Base-by-base conservation (phyloP, 164 flowering plant genomes). In the Tetrastigma voinierianum region DNA sequence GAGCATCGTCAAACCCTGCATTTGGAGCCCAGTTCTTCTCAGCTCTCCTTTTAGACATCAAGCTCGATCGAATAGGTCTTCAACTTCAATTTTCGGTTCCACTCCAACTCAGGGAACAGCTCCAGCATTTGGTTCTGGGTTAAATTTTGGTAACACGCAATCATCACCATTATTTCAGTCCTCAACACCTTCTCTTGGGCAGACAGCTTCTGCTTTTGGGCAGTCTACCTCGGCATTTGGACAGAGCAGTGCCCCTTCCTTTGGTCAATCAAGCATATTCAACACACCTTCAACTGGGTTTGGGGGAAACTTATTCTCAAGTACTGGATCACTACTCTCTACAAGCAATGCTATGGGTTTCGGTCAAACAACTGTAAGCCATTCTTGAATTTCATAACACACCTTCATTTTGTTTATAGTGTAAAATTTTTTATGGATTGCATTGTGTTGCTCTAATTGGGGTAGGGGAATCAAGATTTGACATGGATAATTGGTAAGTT, bases 141-240 rank as follows among this genome's bases (percentile, higher is more conserved):
- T 80, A 63, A 80, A 46, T 57, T 87, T 88, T 78, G 82, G 81
- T 44, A 85, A 74, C 75, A 85, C 90, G n/a, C 97, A 90, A 61
- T 72, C 93, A 62, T 80, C 96, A 21, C 82, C 86, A 12, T 65
- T 86, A 21, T 96, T 96, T 75, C 86, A 77, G 76, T 82, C 97
- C 20, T 52, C 85, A 18, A 59, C 82, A 57, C 82, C 96, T 71
- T 56, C 93, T 59, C 64, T 88, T 73, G 88, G 85, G n/a, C 96
- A 83, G 76, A 79, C 86, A 9, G 76, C 77, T 62, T 65, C 85
- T 63, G 66, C 72, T 64, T 88, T 88, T 83, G 89, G 89, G 13
- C 90, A 81, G 71, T 76, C 78, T 6, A 40, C 78, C 19, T 49
- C 84, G 49, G 16, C 82, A 18, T 90, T 89, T 71, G 91, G 87